These are phyloP conservation scores for Phytophthora melonis DNA, from an alignment of 352 stramenopile species.

Conservation along the genomic window DNA sequence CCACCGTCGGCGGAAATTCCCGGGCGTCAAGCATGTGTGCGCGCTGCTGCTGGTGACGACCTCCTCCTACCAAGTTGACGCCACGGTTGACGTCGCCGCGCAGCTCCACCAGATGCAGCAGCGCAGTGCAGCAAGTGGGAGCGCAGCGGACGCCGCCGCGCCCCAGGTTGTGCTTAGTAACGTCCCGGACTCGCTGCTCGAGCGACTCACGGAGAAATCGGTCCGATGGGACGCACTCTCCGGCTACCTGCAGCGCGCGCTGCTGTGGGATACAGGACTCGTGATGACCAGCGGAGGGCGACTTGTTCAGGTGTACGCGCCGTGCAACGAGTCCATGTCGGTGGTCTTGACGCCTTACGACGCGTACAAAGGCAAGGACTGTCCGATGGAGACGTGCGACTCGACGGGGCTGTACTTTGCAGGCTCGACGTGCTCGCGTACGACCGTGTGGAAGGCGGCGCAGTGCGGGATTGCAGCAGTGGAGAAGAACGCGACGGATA, in stretches of 20 bases:
- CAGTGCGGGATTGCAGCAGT: conserved; percentile 44
- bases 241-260: conserved; percentile 53
- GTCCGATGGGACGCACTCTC: conserved; percentile 46
- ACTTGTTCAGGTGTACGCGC: conserved; percentile 59
- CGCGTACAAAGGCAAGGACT: conserved; percentile 37
- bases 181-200: conserved; percentile 32
- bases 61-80: conserved; percentile 1
- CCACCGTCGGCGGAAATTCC: conserved; percentile 10
- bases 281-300: conserved; percentile 44
- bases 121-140: background rate
- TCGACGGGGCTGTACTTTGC: conserved; percentile 46
- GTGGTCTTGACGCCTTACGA: conserved; percentile 54
- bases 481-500: conserved; percentile 35
- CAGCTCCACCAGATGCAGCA: conserved; percentile 34
- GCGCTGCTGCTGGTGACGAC: conserved; percentile 17
- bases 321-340: conserved; percentile 57
- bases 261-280: conserved; percentile 64
- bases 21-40: background rate
- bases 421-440: conserved; percentile 37
- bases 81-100: conserved; percentile 34
- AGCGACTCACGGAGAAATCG: conserved; percentile 37
- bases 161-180: conserved; percentile 32
- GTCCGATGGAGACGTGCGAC: conserved; percentile 43
- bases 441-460: conserved; percentile 27
- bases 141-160: background rate